phyloP scores from a whole-genome alignment of 176 grass and related monocot species.

The Triticum monococcum region DNA sequence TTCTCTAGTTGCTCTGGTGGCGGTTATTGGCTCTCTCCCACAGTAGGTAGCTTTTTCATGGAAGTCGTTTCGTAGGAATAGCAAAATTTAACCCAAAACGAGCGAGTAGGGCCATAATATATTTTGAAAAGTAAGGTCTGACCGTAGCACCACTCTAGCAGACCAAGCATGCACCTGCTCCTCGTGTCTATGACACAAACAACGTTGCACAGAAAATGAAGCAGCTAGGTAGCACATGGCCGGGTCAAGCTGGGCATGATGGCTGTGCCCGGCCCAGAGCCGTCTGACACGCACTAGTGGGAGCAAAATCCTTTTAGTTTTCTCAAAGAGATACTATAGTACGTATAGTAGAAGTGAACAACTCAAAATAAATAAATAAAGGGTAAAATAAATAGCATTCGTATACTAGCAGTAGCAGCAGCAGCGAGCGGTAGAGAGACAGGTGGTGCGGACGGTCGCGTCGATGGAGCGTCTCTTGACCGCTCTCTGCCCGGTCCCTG shows the following conservation, averaged over 20 bases:
- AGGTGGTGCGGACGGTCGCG: not conserved
- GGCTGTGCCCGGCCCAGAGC: not conserved
- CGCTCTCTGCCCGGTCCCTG: not conserved
- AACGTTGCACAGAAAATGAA: slow-evolving; percentile 9
- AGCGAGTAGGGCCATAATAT: not conserved
- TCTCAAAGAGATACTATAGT: no score
- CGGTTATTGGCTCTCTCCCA: no score
- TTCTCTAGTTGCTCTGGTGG: no score
- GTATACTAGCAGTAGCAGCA: no score
- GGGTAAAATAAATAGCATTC: no score
- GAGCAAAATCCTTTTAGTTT: no score
- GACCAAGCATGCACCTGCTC: not conserved
- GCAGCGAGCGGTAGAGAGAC: not conserved
- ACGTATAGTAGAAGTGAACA: no score
- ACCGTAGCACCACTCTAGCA: not conserved
- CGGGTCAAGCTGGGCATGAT: slow-evolving; percentile 4
- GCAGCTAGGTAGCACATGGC: not conserved
- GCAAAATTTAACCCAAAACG: not conserved
- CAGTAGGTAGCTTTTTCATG: no score
- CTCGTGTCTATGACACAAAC: not conserved
- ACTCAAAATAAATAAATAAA: no score
- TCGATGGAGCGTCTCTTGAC: not conserved
- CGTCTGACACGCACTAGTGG: not conserved
- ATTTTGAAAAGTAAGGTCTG: not conserved
- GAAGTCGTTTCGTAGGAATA: no score